Percentiles rank a stretch among this genome's conserved stretches.
Evolutionary conservation across 2,329 filamentous ascomycete genomes (phyloP).

Genomic region (Talaromyces sp.): DNA sequence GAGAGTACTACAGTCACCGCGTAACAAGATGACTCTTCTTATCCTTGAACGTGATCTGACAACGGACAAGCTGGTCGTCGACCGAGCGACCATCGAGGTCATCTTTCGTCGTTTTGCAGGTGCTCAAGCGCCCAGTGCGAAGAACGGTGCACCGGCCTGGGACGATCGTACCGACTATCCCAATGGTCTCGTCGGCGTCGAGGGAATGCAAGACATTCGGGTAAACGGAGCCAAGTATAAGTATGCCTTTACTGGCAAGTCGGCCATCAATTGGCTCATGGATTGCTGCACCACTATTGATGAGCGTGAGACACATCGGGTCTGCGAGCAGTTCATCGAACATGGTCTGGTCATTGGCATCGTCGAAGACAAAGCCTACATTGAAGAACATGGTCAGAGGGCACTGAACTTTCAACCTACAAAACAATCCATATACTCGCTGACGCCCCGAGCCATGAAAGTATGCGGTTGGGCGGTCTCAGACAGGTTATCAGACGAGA

Average conservation of each 20-base stretch:
- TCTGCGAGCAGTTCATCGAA: constrained; percentile 80
- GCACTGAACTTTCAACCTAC: constrained; percentile 74
- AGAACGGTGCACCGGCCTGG: constrained; percentile 63
- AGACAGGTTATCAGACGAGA: constrained; percentile 30
- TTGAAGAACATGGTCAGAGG: constrained; percentile 56
- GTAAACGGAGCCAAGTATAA: constrained; percentile 69
- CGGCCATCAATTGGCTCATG: constrained; percentile 89
- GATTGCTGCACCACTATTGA: constrained; percentile 95
- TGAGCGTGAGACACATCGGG: constrained; percentile 75
- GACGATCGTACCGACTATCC: constrained; percentile 76
- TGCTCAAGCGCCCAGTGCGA: constrained; percentile 74
- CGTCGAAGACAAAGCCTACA: constrained; percentile 64
- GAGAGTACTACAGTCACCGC: constrained; percentile 69
- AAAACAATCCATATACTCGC: constrained; percentile 78
- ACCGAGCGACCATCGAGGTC: constrained; percentile 85
- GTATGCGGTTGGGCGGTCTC: constrained; percentile 61
- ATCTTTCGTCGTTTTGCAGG: constrained; percentile 91
- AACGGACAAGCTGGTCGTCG: constrained; percentile 83
- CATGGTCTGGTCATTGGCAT: constrained; percentile 75
- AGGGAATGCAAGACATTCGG: constrained; percentile 83
- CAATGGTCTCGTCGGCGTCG: constrained; percentile 84
- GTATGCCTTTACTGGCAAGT: constrained; percentile 88
- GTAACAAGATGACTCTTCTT: constrained; percentile 80
- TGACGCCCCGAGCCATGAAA: constrained; percentile 74
- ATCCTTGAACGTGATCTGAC: constrained; percentile 79